Percentiles rank a stretch among this genome's conserved stretches.
Conservation (phyloP, 129 eudicot genomes). For the Ambrosia artemisiifolia region DNA sequence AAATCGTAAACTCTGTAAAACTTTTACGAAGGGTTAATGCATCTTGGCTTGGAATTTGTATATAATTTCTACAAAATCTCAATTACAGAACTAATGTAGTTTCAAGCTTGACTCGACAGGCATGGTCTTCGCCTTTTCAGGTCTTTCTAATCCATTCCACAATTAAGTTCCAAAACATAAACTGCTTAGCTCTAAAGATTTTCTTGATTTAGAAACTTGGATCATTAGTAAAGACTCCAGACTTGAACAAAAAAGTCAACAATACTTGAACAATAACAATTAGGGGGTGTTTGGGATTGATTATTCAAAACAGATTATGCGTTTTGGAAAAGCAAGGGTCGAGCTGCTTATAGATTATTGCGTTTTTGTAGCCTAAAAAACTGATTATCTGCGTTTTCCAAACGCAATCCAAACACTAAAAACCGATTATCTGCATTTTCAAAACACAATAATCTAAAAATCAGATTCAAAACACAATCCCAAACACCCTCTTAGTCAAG, state of each 20-base stretch:
- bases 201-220: constrained; percentile 1
- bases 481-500: too few species aligned
- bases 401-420: too few species aligned
- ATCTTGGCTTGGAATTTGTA: background rate
- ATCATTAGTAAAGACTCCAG: constrained; percentile 7
- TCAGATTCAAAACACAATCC: too few species aligned
- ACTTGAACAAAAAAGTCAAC: constrained; percentile 13
- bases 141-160: background rate
- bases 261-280: background rate
- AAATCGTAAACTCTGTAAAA: background rate
- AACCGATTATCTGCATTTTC: too few species aligned
- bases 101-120: constrained; percentile 1
- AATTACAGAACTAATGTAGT: background rate
- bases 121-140: background rate
- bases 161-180: constrained; percentile 5
- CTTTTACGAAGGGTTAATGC: background rate
- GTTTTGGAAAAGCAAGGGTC: too few species aligned
- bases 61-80: background rate
- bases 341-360: too few species aligned
- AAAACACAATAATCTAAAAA: too few species aligned
- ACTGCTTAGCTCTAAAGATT: background rate
- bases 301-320: too few species aligned
- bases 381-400: too few species aligned
- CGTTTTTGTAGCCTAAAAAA: too few species aligned
- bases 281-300: too few species aligned